Base-by-base conservation (phyloP, 1,284 basidiomycete species). In the Irpex sp. region DNA sequence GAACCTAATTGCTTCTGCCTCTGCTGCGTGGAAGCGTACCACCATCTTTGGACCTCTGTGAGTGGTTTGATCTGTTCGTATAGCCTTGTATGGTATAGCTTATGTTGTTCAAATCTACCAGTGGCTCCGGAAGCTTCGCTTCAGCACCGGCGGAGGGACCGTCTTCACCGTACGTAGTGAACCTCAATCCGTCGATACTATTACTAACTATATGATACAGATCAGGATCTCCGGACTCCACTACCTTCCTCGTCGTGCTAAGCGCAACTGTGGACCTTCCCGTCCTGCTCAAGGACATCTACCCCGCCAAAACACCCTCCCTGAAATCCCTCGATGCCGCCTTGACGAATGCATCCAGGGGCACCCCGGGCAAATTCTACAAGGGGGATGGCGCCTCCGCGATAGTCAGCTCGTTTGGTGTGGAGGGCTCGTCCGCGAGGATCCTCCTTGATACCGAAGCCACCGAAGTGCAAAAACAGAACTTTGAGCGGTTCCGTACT, bases 41-140 rank as follows among this genome's bases (percentile, higher is more conserved):
- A 76, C 74, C 5, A 76, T 76, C 33, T 76, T 76, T 63, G 74
- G 73, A 2, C 73, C 73, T 36, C 66, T 74, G 74, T 76, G 57
- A 64, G 74, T 69, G 14, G 33, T 21, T 35, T 2, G 28, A 60
- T 19, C 2, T 21, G 5, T 7, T 33, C 6, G 28, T 33, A 33
- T 33, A 33, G 28, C 6, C 28, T 33, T 33, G 28, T 33, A 33
- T 33, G 5, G 28, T 33, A 33, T 33, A 6, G 28, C 28, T 33
- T 33, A 33, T 33, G 28, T 33, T 6, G 28, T 33, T 33, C 28
- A 7, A 33, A 33, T 33, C 28, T 33, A 33, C 28, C 48, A 51
- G 54, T 9, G 5, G 5, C 18, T 45, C 21, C 19, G 21, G 19
- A 10, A 54, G 52, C 18, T 8, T 35, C 14, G 21, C 19, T 9